Base-by-base conservation (phyloP, 2,329 filamentous ascomycete species). In the Fusarium keratoplasticum region DNA sequence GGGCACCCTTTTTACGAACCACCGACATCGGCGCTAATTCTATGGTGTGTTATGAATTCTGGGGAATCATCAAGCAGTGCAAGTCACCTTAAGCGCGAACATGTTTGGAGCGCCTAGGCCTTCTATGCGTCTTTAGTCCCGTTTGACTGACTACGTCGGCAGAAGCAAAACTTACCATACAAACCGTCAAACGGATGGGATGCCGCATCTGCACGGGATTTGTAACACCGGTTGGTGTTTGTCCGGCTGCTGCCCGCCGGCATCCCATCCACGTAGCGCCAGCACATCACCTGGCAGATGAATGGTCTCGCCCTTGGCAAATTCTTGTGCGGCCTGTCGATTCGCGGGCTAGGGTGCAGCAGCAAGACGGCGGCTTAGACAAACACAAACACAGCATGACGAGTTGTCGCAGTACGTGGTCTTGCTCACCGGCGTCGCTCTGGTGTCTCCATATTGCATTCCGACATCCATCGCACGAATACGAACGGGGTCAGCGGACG, bases 321-420 rank as follows among this genome's bases (percentile, higher is more conserved):
- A 33, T 44, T 22, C 38, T 20, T 27, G 33, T 20, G 35, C 50
- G n/a, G 47, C 18, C 14, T 31, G 47, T 54, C 54, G 35, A 68
- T 72, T 74, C 44, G 59, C 22, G 44, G 13, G 20, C 16, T 20
- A 42, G 16, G 61, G 36, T 27, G 38, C 63, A 61, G 47, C 61
- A 59, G 35, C 22, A 33, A 61, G 55, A 63, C 58, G 13, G 33
- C 47, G 18, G 33, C 54, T 27, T 14, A 55, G 57, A 50, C 36
- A 66, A 54, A 60, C 72, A 74, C 69, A 74, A 70, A 67, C 65
- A 75, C 72, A 29, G 60, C 72, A 74, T 74, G 35, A 35, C 65
- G 69, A 70, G 42, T 63, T 72, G 59, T 40, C 61, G 72, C 69
- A 70, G 69, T 54, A 64, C 31, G 59, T 60, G 55, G 36, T 44